Evolutionary conservation across 345 rosid species (phyloP).

Genomic region (Carallia brachiata): DNA sequence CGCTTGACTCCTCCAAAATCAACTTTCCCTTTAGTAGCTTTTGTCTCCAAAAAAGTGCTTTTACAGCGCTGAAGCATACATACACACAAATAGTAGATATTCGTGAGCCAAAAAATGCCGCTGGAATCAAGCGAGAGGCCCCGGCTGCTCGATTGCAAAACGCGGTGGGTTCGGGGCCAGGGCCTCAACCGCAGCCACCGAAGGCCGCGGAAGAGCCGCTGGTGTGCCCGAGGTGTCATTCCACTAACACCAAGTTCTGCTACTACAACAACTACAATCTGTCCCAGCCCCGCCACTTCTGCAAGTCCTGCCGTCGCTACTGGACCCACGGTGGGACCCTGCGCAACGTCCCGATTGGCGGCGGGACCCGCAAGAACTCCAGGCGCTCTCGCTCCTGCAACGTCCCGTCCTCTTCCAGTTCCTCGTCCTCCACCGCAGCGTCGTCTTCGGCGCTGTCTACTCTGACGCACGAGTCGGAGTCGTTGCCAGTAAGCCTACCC

Average conservation of each 20-base stretch:
- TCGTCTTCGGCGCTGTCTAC: slow-evolving; percentile 15
- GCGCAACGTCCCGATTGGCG: slow-evolving; percentile 65
- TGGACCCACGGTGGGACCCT: slow-evolving; percentile 75
- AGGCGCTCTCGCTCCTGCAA: slow-evolving; percentile 38
- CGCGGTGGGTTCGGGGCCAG: slow-evolving; percentile 6
- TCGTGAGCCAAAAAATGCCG: slow-evolving; percentile 23
- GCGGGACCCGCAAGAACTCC: slow-evolving; percentile 56
- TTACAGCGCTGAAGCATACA: too few species aligned
- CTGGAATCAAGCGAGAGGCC: slow-evolving; percentile 30
- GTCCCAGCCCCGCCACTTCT: slow-evolving; percentile 68
- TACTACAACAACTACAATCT: slow-evolving; percentile 70
- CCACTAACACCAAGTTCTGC: slow-evolving; percentile 60
- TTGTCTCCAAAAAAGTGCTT: too few species aligned
- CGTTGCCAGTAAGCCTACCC: slow-evolving; percentile 1
- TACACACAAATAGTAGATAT: too few species aligned
- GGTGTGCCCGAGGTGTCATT: slow-evolving; percentile 58
- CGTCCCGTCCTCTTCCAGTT: slow-evolving; percentile 5
- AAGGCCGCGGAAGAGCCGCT: slow-evolving; percentile 34
- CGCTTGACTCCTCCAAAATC: not conserved
- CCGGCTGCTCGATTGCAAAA: slow-evolving; percentile 13
- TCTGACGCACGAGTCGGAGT: slow-evolving; percentile 27
- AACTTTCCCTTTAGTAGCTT: too few species aligned
- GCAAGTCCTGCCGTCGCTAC: slow-evolving; percentile 69
- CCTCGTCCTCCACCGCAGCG: slow-evolving; percentile 18
- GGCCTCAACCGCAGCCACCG: slow-evolving; percentile 19